phyloP scores from a whole-genome alignment of 257 asterid genomes.

The Plantago major region DNA sequence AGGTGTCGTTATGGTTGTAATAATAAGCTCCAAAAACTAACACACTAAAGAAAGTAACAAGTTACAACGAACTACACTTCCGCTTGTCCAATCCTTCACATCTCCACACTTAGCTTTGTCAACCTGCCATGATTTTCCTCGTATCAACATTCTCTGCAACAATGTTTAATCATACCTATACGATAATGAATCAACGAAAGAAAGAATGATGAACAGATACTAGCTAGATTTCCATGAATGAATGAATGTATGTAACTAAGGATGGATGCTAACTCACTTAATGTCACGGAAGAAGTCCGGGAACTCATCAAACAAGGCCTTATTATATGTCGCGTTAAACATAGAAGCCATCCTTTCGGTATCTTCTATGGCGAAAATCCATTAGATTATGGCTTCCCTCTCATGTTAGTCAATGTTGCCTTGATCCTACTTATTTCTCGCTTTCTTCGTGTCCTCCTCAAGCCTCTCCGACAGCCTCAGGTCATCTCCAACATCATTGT shows the following conservation, averaged over 20 bases:
- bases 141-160: neutral
- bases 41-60: constrained; percentile 5
- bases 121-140: constrained; percentile 12
- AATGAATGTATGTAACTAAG: too few species aligned
- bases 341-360: constrained; percentile 40
- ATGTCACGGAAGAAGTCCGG: neutral
- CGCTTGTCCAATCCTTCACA: constrained; percentile 35
- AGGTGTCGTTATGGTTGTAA: too few species aligned
- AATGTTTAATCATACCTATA: constrained; percentile 15
- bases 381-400: constrained; percentile 46
- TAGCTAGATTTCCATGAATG: too few species aligned
- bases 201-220: constrained; percentile 10
- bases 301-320: constrained; percentile 6
- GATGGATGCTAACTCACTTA: neutral
- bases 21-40: neutral
- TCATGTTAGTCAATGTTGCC: constrained; percentile 38
- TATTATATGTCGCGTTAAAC: constrained; percentile 32
- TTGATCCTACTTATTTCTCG: constrained; percentile 33
- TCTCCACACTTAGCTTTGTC: constrained; percentile 17
- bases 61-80: constrained; percentile 12
- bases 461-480: constrained; percentile 72
- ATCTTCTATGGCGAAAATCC: constrained; percentile 78
- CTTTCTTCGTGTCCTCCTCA: constrained; percentile 45
- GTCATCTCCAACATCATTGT: constrained; percentile 63
- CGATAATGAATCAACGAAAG: neutral